Evolutionary conservation across 768 basidiomycete species (phyloP).

Genomic region (Paxillus ammoniavirescens): DNA sequence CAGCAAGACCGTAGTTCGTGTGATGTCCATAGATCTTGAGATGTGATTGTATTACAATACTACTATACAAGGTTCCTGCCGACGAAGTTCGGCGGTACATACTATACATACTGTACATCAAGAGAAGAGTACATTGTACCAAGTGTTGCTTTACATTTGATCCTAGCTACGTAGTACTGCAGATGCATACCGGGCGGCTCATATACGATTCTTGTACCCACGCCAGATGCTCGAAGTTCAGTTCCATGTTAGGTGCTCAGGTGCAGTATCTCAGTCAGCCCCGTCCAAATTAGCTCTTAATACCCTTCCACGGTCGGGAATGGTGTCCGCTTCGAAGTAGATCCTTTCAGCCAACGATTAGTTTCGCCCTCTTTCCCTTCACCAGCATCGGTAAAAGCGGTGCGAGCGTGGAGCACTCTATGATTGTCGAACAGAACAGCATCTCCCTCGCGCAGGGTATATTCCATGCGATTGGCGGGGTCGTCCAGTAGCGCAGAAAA

Average conservation of each 20-base stretch:
- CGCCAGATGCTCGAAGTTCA: background rate
- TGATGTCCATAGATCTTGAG: no score
- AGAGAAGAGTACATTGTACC: slow-evolving; percentile 45
- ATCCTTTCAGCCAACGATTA: slow-evolving; percentile 90
- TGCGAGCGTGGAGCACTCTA: slow-evolving; percentile 83
- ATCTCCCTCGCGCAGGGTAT: slow-evolving; percentile 78
- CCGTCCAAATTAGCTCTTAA: slow-evolving; percentile 35
- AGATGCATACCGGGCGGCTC: background rate
- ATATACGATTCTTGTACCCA: background rate
- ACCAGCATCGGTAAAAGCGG: slow-evolving; percentile 54
- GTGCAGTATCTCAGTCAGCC: background rate
- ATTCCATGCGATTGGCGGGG: slow-evolving; percentile 49
- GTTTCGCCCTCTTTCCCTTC: slow-evolving; percentile 45
- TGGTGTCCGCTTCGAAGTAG: slow-evolving; percentile 67
- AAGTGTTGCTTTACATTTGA: background rate
- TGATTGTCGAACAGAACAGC: slow-evolving; percentile 92
- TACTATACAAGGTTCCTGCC: no score
- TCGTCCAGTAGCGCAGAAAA: slow-evolving; percentile 63
- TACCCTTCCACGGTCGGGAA: slow-evolving; percentile 60
- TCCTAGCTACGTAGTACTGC: background rate
- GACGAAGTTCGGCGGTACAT: slow-evolving; percentile 48
- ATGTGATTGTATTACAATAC: no score
- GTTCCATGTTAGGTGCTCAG: background rate
- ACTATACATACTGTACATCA: slow-evolving; percentile 64
- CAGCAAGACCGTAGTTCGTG: no score